Base-by-base conservation (phyloP, 192 early-diverging fungal genomes). In the Backusella luteola region DNA sequence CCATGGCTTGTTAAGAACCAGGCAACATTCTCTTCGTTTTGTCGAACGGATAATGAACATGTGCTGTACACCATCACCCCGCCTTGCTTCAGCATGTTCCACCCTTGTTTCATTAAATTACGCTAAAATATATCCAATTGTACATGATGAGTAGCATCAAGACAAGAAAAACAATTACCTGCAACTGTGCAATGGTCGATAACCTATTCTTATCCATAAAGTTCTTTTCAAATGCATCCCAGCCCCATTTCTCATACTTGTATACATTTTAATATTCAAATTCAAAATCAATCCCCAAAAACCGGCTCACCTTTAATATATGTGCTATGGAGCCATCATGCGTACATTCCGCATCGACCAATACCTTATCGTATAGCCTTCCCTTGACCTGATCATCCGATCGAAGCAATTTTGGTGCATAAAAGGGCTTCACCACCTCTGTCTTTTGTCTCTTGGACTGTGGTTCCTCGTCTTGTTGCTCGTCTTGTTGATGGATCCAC, bases 1-100 rank as follows among this genome's bases (percentile, higher is more conserved):
- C 34, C 15, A 56, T 85, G 52, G 1, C 68, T n/a, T 34, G 49
- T 56, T 34, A 99, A 79, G 71, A 99, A 96, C 88, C 94, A 92
- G 14, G 78, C 87, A 2, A 99, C 81, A 34, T 96, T 89, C 35
- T 89, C 90, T 77, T 99, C 97, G 79, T 99, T 98, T 77, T 99
- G 97, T 23, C 83, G 81, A 11, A 84, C 73, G 0, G 94, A 88
- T 15, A 95, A 80, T 17, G 90, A 93, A 78, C 94, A 96, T 0
- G 94, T 95, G 76, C 93, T 94, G 82, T 99, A 99, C 4, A 98
- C 94, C 69, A 98, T 80, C 5, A 94, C 79, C 1, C 96, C 96
- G 32, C 90, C 93, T 0, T 87, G 81, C 69, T 89, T 90, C 15
- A 96, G 82, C 74, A 97, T 73, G 15, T 84, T 79, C 86, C 93